These are phyloP conservation scores for Irpex sp. DNA, from an alignment of 1,284 basidiomycete species.

Conservation along the genomic window DNA sequence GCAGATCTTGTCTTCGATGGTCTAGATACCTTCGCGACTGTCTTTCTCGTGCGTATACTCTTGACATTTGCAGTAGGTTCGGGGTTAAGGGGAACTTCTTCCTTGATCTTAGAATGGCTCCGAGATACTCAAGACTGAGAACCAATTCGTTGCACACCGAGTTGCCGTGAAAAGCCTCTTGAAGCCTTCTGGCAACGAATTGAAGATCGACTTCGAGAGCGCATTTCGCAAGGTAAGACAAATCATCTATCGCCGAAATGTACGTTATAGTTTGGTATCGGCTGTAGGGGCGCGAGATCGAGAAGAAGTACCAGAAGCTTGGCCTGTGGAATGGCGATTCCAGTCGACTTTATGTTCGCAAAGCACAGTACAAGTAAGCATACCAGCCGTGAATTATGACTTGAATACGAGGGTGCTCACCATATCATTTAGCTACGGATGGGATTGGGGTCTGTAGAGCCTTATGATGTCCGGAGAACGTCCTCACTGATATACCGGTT, in stretches of 20 bases:
- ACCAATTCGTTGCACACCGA: constrained; percentile 78
- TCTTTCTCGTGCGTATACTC: constrained; percentile 54
- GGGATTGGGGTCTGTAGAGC: constrained; percentile 73
- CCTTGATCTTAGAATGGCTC: neutral
- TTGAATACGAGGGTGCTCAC: neutral
- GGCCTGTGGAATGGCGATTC: constrained; percentile 86
- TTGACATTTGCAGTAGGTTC: neutral
- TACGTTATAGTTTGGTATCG: too few relatives aligned
- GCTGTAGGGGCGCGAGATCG: constrained; percentile 58
- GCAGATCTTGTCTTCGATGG: constrained; percentile 84
- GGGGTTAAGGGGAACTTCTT: too few relatives aligned
- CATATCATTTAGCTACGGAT: constrained; percentile 56
- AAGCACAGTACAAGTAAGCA: constrained; percentile 81
- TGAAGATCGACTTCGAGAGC: constrained; percentile 71
- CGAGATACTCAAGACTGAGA: constrained; percentile 46
- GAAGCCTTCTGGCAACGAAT: constrained; percentile 58
- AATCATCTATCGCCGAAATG: neutral
- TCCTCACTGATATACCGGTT: constrained; percentile 4
- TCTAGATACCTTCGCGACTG: constrained; percentile 79
- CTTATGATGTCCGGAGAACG: neutral
- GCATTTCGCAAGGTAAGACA: constrained; percentile 64
- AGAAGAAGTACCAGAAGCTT: constrained; percentile 57
- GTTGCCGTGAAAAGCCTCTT: constrained; percentile 53
- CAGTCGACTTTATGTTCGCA: constrained; percentile 81
- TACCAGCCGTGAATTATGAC: too few relatives aligned